Conservation (phyloP, 148 eudicot genomes). For the Chenopodium berlandieri region DNA sequence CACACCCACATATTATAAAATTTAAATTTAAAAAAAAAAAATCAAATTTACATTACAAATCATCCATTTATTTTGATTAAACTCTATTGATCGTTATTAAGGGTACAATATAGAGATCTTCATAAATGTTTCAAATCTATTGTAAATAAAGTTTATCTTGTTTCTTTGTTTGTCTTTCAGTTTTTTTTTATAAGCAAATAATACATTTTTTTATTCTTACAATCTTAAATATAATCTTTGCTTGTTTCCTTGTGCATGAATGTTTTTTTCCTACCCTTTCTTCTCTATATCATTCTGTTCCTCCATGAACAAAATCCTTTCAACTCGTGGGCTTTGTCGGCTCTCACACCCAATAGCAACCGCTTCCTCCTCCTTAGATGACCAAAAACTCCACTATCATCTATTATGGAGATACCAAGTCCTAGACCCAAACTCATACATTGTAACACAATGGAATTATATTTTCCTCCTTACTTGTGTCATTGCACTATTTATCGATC, state of each 20-base stretch:
- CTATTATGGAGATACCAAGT: conserved; percentile 42
- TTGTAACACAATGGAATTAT: conserved; percentile 41
- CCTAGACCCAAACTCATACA: conserved; percentile 41
- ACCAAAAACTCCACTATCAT: conserved; percentile 35
- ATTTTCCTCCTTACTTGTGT: conserved; percentile 38
- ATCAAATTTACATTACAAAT: background rate
- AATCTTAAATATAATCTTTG: background rate
- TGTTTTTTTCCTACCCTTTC: background rate
- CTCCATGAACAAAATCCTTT: conserved; percentile 28
- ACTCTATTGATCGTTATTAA: background rate
- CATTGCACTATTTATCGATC: conserved; percentile 42
- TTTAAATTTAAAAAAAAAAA: background rate
- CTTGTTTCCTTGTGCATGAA: background rate
- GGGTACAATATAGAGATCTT: background rate
- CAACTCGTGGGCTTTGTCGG: conserved; percentile 32
- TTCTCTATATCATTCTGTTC: background rate
- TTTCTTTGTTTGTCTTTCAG: background rate
- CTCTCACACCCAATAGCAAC: conserved; percentile 27
- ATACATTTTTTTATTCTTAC: background rate
- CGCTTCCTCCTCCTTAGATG: conserved; percentile 24
- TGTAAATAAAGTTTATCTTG: background rate
- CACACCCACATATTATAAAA: background rate
- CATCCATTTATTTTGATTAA: background rate
- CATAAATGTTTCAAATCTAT: background rate
- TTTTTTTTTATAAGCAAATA: no score